These are phyloP conservation scores for Solanum megistacrolobum DNA, from an alignment of 257 asterid genomes.

Conservation along the genomic window DNA sequence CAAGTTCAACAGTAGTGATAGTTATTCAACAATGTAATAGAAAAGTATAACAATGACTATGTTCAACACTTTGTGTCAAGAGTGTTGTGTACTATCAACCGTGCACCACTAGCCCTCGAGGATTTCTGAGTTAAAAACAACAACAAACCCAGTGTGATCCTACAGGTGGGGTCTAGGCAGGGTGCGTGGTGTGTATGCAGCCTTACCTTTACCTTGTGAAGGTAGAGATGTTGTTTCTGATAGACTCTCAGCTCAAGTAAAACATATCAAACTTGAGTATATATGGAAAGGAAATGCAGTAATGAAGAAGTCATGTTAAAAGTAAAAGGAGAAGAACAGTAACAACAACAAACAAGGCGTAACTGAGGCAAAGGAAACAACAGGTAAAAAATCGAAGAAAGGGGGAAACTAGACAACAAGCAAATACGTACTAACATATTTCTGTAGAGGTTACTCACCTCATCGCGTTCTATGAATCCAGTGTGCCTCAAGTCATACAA, in stretches of 20 bases:
- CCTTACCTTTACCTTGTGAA: neutral
- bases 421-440: neutral
- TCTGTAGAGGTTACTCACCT: slow-evolving; percentile 26
- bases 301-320: neutral
- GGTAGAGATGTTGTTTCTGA: neutral
- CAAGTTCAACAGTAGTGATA: neutral
- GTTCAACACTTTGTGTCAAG: neutral
- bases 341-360: neutral
- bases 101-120: neutral
- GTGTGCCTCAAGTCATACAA: slow-evolving; percentile 49
- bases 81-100: neutral
- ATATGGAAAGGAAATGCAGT: neutral
- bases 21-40: neutral
- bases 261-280: neutral
- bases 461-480: slow-evolving; percentile 58
- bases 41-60: neutral
- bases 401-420: neutral
- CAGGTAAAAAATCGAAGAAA: neutral
- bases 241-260: neutral
- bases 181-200: neutral
- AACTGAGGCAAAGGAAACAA: neutral
- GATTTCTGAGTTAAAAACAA: neutral
- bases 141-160: neutral
- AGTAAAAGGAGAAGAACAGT: neutral
- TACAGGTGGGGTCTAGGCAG: neutral